Evolutionary conservation across 1,284 basidiomycete species (phyloP).

Genomic region (Ustanciosporium gigantosporum): DNA sequence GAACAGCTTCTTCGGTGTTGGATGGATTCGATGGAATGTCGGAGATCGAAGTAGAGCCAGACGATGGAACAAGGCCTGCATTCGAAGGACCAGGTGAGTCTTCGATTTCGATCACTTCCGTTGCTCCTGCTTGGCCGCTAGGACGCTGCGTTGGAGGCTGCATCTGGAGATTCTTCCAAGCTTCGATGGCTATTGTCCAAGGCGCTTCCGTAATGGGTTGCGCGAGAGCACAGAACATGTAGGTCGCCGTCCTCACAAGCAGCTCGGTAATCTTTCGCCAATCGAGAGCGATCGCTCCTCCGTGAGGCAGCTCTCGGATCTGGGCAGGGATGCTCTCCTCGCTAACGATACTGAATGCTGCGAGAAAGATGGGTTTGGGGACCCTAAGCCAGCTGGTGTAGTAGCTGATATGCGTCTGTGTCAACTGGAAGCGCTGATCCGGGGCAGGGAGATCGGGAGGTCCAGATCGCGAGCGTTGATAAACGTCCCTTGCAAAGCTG

Average conservation of each 20-base stretch:
- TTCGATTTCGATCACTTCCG: conserved; percentile 10
- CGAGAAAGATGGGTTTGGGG: conserved; percentile 15
- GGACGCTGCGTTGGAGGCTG: no score
- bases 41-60: background rate
- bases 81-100: conserved; percentile 4
- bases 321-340: conserved; percentile 20
- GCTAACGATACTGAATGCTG: conserved; percentile 20
- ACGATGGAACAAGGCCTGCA: no score
- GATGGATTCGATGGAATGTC: no score
- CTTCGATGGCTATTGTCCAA: conserved; percentile 14
- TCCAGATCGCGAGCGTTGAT: conserved; percentile 3
- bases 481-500: conserved; percentile 17
- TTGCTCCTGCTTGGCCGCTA: no score
- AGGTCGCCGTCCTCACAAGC: conserved; percentile 19
- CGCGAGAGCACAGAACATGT: conserved; percentile 26
- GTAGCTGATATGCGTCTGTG: conserved; percentile 32
- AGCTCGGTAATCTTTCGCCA: conserved; percentile 20
- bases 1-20: conserved; percentile 3
- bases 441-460: conserved; percentile 15
- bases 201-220: conserved; percentile 17
- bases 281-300: conserved; percentile 26
- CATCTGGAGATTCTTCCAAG: conserved; percentile 4
- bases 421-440: conserved; percentile 30
- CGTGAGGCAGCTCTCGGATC: conserved; percentile 26
- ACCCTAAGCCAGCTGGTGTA: conserved; percentile 18